Evolutionary conservation across 495 filamentous ascomycete genomes (phyloP), one percentile per base, ranked within the genome.

Genomic region (Penicillium salamii): DNA sequence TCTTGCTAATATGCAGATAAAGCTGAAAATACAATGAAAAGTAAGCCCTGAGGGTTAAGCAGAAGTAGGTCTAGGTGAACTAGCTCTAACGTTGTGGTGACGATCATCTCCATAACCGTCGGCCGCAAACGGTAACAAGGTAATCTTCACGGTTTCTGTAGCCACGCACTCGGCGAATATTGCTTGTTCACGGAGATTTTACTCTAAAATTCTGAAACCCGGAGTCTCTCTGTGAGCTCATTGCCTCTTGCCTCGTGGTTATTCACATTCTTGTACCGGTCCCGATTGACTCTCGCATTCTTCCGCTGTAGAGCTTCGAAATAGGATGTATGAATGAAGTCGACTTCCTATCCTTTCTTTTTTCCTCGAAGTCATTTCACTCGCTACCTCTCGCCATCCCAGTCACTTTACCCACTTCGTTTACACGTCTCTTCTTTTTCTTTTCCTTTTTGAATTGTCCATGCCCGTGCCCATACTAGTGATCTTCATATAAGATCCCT

Each of bases 271-370:
- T 26, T 58, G 42, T 42, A 49, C 42, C 58, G 57, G 44, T 50
- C 50, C 36, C 58, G 54, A 55, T 58, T 50, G 34, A 46, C 49
- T 45, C 42, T 61, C 39, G 40, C 61, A 63, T 63, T 58, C 61
- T 36, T 61, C 47, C 40, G 28, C 37, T 31, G 31, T 33, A 40
- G 49, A 49, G 48, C 46, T 38, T n/a, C n/a, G 20, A 63, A 39
- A 26, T 47, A 39, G 50, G 11, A 28, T 49, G 8, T 11, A 24
- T 26, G 31, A 24, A 35, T 36, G n/a, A 38, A 6, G 17, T 38
- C 15, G 41, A 26, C 23, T 26, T 26, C 8, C 23, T 26, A 4
- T 26, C 3, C 8, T 19, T 33, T 28, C 26, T 41, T 23, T 4
- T 26, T 26, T 46, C 3, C 20, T 15, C 34, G 15, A 24, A 46